Evolutionary conservation across 163 green algal species (phyloP), one percentile per base, ranked within the genome.

Genomic region (Scenedesmus sp.): DNA sequence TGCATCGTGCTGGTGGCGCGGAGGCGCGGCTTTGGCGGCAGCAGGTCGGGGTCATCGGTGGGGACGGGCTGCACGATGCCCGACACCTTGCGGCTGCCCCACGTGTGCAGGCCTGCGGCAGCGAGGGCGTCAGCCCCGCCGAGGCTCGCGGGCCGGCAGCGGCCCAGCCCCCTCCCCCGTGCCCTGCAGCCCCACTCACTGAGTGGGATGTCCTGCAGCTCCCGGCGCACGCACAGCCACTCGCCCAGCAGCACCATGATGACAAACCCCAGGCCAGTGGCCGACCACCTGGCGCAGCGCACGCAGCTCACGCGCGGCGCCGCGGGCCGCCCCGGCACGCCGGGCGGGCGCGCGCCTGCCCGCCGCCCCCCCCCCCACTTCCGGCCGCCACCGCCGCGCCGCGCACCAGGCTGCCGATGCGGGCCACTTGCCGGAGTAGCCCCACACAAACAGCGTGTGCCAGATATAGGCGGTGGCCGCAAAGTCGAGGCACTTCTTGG

Each of bases 401-500:
- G 7, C 67, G 58, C 83, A 97, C 93, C 94, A 98, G 24, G 85
- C 72, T 4, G 90, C 22, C 31, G 81, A 85, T 26, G 73, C 62
- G 18, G 95, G 95, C 42, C 95, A 90, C 2, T 17, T 10, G 14
- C 91, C 91, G 22, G 78, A 82, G 67, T 89, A 93, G 20, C 51
- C 51, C n/a, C 81, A 90, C n/a, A 86, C 89, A 26, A 89, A 77
- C 0, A 92, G 44, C 11, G 95, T 57, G 77, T 98, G 95, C 31
- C 98, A 74, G 33, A 96, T 63, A 84, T 97, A 96, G 13, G 87
- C 67, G 0, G 95, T 98, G 6, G 85, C 87, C 11, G 89, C 88
- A 85, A 98, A 98, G 78, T 98, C 95, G 11, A 98, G 75, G 70
- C 95, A 98, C 82, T 98, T 98, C 76, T 98, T 98, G 13, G 94